A percentile compares a stretch with the other conserved stretches of the same genome.
Conservation (phyloP, 139 green algal genomes). For the Pseudopediastrum boryanum region DNA sequence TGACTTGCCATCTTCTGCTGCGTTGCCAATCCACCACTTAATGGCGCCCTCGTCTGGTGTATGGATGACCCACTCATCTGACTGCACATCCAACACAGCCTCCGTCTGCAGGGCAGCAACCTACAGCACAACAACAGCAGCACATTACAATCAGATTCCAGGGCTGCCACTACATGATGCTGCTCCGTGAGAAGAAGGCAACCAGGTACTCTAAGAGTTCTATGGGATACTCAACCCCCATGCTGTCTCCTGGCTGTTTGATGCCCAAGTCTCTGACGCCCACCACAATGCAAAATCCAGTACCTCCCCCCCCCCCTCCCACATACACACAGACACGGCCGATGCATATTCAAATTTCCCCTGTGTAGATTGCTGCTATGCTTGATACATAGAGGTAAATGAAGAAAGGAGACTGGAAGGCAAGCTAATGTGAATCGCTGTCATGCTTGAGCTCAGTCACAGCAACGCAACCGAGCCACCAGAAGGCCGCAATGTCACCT, state of each 20-base stretch:
- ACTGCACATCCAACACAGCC: slow-evolving; percentile 74
- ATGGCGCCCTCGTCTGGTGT: slow-evolving; percentile 79
- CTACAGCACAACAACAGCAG: slow-evolving; percentile 33
- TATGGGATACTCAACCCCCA: not conserved
- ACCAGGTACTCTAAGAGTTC: not conserved
- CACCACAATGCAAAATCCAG: no score
- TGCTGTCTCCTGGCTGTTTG: not conserved
- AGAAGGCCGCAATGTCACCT: no score
- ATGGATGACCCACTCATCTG: slow-evolving; percentile 86
- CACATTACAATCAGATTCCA: slow-evolving; percentile 39
- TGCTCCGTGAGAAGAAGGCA: not conserved
- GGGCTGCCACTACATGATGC: not conserved
- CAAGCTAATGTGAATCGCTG: no score
- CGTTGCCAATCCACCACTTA: slow-evolving; percentile 92
- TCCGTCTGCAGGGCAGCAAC: slow-evolving; percentile 76
- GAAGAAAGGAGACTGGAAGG: no score
- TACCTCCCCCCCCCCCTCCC: no score
- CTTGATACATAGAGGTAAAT: no score
- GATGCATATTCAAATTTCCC: no score
- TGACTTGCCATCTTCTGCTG: slow-evolving; percentile 75
- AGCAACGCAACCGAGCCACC: no score
- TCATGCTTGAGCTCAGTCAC: no score
- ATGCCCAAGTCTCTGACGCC: not conserved
- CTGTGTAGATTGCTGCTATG: no score
- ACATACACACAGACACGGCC: no score